Evolutionary conservation across 1,139 yeast species (phyloP).

Genomic region (Chernovozyma aurita): DNA sequence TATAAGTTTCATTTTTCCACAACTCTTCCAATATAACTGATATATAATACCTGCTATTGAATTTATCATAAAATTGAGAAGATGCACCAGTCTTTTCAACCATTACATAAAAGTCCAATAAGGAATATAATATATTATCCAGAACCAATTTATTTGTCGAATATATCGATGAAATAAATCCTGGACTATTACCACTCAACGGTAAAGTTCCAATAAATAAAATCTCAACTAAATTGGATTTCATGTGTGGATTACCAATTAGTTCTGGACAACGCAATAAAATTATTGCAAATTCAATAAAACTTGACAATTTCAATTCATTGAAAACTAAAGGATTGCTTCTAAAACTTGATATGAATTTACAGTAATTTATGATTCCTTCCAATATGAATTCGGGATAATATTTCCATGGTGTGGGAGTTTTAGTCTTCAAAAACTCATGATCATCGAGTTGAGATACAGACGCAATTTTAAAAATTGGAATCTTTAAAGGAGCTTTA

Average conservation of each 20-base stretch:
- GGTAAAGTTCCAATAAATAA: conserved; percentile 74
- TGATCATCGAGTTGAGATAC: conserved; percentile 59
- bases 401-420: conserved; percentile 76
- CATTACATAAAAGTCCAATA: conserved; percentile 87
- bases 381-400: conserved; percentile 86
- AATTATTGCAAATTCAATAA: conserved; percentile 69
- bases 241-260: conserved; percentile 89
- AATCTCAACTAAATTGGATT: conserved; percentile 77
- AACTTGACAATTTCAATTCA: conserved; percentile 45
- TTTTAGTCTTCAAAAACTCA: conserved; percentile 57
- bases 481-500: conserved; percentile 47
- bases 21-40: conserved; percentile 77
- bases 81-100: conserved; percentile 96
- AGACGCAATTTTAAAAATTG: conserved; percentile 52
- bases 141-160: conserved; percentile 58
- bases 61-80: conserved; percentile 93
- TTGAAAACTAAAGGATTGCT: conserved; percentile 58
- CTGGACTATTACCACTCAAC: conserved; percentile 53
- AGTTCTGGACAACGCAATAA: conserved; percentile 81
- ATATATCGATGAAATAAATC: conserved; percentile 67
- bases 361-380: conserved; percentile 73
- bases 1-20: conserved; percentile 72
- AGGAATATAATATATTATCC: conserved; percentile 70
- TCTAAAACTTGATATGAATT: conserved; percentile 55
- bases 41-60: conserved; percentile 83